These are phyloP conservation scores for Rhizopogon salebrosus DNA, from an alignment of 768 basidiomycete species.

Conservation along the genomic window DNA sequence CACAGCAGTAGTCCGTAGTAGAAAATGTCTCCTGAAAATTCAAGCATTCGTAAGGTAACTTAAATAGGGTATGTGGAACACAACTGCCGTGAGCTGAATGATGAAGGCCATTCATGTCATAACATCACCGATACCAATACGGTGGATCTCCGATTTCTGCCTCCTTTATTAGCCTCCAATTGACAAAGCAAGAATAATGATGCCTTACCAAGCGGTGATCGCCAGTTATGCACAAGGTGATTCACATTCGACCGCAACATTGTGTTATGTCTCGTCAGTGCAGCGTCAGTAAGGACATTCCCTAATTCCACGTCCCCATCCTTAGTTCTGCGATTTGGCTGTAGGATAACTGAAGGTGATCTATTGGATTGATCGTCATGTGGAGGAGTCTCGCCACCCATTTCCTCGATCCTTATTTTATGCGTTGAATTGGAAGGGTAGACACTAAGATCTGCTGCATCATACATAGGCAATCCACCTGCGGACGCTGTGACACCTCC, in stretches of 20 bases:
- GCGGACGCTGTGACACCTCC: slow-evolving; percentile 10
- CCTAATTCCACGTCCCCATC: slow-evolving; percentile 20
- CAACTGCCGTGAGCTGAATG: not conserved
- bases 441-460: slow-evolving; percentile 22
- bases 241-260: slow-evolving; percentile 28
- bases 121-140: not conserved
- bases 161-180: not conserved
- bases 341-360: slow-evolving; percentile 6
- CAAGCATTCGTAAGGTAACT: not conserved
- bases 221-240: slow-evolving; percentile 58
- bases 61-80: no score
- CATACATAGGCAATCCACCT: slow-evolving; percentile 23
- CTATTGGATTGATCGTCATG: not conserved
- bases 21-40: not conserved
- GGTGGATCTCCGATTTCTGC: not conserved
- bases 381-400: slow-evolving; percentile 6
- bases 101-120: not conserved
- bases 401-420: slow-evolving; percentile 31
- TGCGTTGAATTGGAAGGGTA: not conserved
- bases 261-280: slow-evolving; percentile 39
- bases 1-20: not conserved
- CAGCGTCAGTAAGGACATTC: slow-evolving; percentile 34
- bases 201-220: slow-evolving; percentile 60
- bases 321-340: slow-evolving; percentile 21
- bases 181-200: not conserved